Evolutionary conservation across 495 filamentous ascomycete genomes (phyloP).

Genomic region (Lasiosphaeria miniovina): DNA sequence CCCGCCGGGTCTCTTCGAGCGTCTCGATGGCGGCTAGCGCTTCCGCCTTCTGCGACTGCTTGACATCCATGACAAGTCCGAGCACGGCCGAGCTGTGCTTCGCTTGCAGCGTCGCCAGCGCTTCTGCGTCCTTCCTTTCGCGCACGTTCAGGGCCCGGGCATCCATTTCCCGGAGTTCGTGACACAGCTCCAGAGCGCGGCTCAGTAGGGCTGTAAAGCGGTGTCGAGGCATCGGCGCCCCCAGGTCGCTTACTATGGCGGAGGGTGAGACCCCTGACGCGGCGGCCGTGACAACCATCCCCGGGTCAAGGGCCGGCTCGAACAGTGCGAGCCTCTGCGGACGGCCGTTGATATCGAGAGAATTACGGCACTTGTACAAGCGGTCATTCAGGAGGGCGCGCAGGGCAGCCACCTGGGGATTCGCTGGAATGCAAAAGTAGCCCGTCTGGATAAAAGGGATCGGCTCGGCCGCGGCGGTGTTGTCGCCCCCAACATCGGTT

Average conservation of each 20-base stretch:
- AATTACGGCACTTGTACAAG: conserved; percentile 35
- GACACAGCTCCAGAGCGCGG: conserved; percentile 31
- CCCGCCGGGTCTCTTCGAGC: no score
- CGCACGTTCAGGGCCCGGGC: background rate
- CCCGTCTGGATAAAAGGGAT: background rate
- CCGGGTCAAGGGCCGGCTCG: conserved; percentile 33
- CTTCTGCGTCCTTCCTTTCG: conserved; percentile 3
- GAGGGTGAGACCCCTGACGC: conserved; percentile 16
- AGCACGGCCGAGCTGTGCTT: no score
- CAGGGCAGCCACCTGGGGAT: conserved; percentile 19
- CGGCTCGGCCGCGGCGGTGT: no score
- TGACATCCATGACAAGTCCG: no score
- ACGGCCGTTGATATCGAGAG: conserved; percentile 33
- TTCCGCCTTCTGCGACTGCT: no score
- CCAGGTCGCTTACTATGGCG: conserved; percentile 10
- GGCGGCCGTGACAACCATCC: conserved; percentile 18
- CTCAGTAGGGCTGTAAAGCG: conserved; percentile 30
- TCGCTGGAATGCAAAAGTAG: conserved; percentile 34
- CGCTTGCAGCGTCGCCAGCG: background rate
- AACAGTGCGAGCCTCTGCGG: conserved; percentile 23
- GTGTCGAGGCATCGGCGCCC: conserved; percentile 34
- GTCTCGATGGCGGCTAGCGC: no score
- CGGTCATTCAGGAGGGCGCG: conserved; percentile 29
- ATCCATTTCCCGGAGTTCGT: conserved; percentile 19
- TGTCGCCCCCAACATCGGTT: background rate